Percentiles rank a stretch among this genome's conserved stretches.
Conservation (phyloP, 106 monocot species). For the Amphibolis antarctica region DNA sequence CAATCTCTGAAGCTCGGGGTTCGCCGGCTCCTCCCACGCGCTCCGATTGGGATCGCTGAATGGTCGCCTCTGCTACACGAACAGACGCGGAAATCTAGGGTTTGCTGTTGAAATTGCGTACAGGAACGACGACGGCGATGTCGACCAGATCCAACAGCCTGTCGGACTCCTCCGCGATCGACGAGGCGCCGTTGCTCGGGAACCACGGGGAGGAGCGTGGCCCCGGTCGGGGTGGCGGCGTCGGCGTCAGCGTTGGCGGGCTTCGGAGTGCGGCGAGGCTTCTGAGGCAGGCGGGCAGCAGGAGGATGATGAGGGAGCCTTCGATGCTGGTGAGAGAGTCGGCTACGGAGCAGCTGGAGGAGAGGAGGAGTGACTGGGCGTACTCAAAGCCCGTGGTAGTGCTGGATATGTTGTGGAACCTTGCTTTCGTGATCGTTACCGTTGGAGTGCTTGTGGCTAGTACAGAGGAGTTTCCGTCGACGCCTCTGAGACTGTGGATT, state of each 20-base stretch:
- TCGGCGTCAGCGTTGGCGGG: neutral
- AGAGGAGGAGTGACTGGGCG: conserved; percentile 24
- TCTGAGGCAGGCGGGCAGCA: conserved; percentile 12
- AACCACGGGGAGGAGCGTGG: conserved; percentile 6
- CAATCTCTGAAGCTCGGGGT: neutral
- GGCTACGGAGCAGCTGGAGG: conserved; percentile 29
- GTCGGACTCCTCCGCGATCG: neutral
- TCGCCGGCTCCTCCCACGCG: too few relatives aligned
- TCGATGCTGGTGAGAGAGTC: conserved; percentile 25
- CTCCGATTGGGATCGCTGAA: too few relatives aligned
- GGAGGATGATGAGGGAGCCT: conserved; percentile 23
- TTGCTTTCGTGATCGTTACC: conserved; percentile 17
- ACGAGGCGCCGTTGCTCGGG: conserved; percentile 9
- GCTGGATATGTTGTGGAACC: conserved; percentile 24
- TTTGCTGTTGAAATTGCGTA: neutral
- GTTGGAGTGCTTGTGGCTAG: conserved; percentile 9
- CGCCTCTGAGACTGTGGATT: conserved; percentile 25
- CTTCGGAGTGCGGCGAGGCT: conserved; percentile 18
- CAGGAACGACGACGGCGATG: neutral
- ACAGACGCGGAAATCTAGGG: neutral
- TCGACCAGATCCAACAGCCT: conserved; percentile 2
- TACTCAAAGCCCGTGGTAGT: conserved; percentile 26
- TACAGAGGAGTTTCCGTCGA: conserved; percentile 10
- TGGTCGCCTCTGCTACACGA: too few relatives aligned
- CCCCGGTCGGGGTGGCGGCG: neutral